phyloP scores from a whole-genome alignment of 2,329 filamentous ascomycete species.

The Akanthomyces lecanii region DNA sequence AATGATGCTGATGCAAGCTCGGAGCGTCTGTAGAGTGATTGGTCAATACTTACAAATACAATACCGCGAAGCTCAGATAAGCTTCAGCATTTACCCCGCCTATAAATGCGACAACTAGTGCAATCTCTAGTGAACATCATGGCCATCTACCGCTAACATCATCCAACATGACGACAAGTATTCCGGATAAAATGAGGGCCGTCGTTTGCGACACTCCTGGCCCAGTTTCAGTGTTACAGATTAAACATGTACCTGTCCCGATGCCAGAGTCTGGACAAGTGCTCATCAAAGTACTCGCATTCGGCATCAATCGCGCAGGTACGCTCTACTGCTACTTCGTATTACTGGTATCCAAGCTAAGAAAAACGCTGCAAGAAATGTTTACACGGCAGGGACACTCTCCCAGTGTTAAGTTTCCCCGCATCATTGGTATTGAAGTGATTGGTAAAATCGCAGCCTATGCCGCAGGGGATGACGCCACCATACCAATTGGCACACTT shows the following conservation, averaged over 20 bases:
- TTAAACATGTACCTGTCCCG: background rate
- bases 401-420: slow-evolving; percentile 1
- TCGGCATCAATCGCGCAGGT: slow-evolving; percentile 11
- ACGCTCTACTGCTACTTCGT: too few species aligned
- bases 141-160: background rate
- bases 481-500: background rate
- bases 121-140: background rate
- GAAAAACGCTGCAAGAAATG: background rate
- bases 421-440: slow-evolving; percentile 7
- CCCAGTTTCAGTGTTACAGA: background rate
- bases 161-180: background rate
- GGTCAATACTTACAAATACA: background rate
- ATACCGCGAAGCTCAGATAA: background rate
- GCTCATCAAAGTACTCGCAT: slow-evolving; percentile 5
- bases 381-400: slow-evolving; percentile 7
- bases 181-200: background rate
- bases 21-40: background rate
- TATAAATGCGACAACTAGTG: background rate
- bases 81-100: background rate
- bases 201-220: background rate
- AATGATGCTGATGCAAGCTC: background rate
- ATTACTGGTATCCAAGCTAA: background rate
- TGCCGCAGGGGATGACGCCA: background rate
- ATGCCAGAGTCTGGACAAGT: background rate
- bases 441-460: background rate